Percentiles rank a stretch among this genome's conserved stretches.
Conservation (phyloP, 106 monocot species). For the Iris macrosiphon region DNA sequence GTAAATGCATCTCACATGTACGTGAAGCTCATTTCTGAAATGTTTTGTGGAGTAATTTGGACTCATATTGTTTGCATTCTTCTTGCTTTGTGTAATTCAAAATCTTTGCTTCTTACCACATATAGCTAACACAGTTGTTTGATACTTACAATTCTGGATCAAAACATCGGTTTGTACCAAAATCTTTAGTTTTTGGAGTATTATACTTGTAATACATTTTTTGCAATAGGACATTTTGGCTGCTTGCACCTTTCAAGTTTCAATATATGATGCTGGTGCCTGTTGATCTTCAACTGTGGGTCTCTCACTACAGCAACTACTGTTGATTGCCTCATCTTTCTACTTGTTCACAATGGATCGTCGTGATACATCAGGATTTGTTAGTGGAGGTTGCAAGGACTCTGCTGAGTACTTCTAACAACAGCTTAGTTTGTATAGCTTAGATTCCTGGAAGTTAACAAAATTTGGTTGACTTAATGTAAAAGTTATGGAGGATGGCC, state of each 20-base stretch:
- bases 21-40: too few relatives aligned
- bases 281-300: not conserved
- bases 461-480: conserved; percentile 5
- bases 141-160: too few relatives aligned
- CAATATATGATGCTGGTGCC: not conserved
- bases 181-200: not conserved
- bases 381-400: conserved; percentile 43
- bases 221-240: conserved; percentile 3
- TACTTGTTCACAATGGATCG: conserved; percentile 36
- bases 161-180: too few relatives aligned
- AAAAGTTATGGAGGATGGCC: conserved; percentile 19
- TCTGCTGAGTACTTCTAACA: not conserved
- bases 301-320: not conserved
- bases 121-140: too few relatives aligned
- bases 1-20: too few relatives aligned
- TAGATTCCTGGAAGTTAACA: conserved; percentile 20
- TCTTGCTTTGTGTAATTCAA: not conserved
- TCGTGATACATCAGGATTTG: conserved; percentile 51
- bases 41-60: not conserved
- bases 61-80: not conserved
- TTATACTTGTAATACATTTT: not conserved
- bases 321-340: not conserved
- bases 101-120: too few relatives aligned
- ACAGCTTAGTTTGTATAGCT: conserved; percentile 8
- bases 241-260: not conserved